These are phyloP conservation scores for Aureobasidium sp. DNA, from an alignment of 2,329 filamentous ascomycete species.

Conservation along the genomic window DNA sequence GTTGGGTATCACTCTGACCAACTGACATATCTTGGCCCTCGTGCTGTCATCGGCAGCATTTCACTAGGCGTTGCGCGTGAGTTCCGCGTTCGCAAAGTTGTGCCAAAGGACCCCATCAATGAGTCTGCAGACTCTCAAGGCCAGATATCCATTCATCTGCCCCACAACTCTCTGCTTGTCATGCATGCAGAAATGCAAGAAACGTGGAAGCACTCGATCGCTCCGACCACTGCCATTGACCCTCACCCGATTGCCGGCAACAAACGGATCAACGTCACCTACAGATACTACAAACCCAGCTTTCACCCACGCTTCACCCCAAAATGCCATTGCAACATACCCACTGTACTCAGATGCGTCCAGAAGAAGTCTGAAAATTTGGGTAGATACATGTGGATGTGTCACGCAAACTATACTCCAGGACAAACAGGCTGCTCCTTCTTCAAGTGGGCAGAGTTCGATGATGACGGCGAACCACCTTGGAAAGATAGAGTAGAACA, in stretches of 20 bases:
- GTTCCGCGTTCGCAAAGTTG: conserved; percentile 75
- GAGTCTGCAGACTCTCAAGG: conserved; percentile 59
- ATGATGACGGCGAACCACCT: conserved; percentile 74
- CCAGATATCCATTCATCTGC: conserved; percentile 86
- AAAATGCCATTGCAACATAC: conserved; percentile 65
- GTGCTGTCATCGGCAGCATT: conserved; percentile 80
- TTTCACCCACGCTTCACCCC: conserved; percentile 75
- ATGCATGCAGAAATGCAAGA: conserved; percentile 99
- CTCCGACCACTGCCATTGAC: conserved; percentile 66
- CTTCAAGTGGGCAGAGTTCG: conserved; percentile 81
- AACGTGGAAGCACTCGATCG: conserved; percentile 86
- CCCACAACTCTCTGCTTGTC: conserved; percentile 85
- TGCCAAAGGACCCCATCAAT: conserved; percentile 51
- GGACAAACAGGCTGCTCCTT: conserved; percentile 61
- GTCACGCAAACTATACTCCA: conserved; percentile 66
- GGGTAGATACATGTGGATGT: conserved; percentile 92
- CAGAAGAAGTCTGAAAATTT: conserved; percentile 69
- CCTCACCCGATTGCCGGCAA: conserved; percentile 77
- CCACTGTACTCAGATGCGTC: conserved; percentile 66
- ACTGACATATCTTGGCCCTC: conserved; percentile 84
- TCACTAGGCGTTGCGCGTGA: conserved; percentile 89
- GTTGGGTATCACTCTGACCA: conserved; percentile 94
- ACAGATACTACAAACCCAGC: conserved; percentile 72
- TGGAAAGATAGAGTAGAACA: conserved; percentile 38
- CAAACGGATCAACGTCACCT: conserved; percentile 86